Base-by-base conservation (phyloP, 768 basidiomycete species). In the Boletus rex-veris region DNA sequence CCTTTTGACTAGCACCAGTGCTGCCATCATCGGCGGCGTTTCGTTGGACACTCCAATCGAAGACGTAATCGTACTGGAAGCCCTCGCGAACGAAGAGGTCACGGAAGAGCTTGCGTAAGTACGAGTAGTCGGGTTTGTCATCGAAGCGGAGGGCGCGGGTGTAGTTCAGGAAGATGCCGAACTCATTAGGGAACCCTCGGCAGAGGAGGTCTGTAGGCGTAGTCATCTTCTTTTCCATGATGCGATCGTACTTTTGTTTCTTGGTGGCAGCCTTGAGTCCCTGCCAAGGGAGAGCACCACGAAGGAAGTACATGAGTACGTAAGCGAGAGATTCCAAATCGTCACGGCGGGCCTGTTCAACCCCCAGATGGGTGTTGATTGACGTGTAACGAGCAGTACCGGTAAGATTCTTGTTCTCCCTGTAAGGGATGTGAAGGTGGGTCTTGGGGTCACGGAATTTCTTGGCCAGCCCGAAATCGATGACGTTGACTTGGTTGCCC, bases 221-320 rank as follows among this genome's bases (percentile, higher is more conserved):
- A 36, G 97, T 98, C 94, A 99, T 98, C 85, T 99, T 99, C 85
- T 99, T 99, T 77, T 99, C 97, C 97, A 99, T 99, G 78, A 99
- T 99, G 56, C 97, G 88, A 75, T 98, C 97, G 74, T 98, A 98
- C 79, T 99, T 99, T 81, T 99, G 97, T 84, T 99, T 99, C 92
- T 99, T 99, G 55, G 97, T 99, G 38, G 96, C 96, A 55, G 97
- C 97, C 79, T 99, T 99, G 70, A 99, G 84, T 55, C 97, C 97
- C 74, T 99, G 97, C 96, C 96, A 99, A 31, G 96, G 96, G 41
- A 99, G 84, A 52, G 92, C 88, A 45, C 96, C 97, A 59, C 96
- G 93, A 60, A 99, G 88, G 84, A 99, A 99, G 80, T 99, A 99
- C 96, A 99, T 98, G 63, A 99, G 84, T 21, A 98, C 97, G 67